Conservation (phyloP, 192 early-diverging fungal genomes). For the Thoreauomyces humboldtii region DNA sequence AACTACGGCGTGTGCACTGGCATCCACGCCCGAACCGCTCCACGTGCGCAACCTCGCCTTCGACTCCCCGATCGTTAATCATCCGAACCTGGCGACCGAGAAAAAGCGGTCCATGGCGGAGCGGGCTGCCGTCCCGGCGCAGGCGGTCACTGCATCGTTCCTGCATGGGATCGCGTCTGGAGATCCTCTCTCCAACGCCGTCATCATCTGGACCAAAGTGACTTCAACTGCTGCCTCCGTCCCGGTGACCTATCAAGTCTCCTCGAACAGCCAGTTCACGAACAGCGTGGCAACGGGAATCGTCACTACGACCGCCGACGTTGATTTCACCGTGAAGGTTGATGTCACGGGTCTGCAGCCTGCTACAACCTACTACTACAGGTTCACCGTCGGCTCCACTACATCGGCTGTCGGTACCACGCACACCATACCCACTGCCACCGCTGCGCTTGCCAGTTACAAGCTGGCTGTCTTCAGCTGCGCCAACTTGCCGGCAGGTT, state of each 20-base stretch:
- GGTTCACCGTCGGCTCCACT: conserved; percentile 12
- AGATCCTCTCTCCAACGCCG: conserved; percentile 27
- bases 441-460: conserved; percentile 16
- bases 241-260: conserved; percentile 22
- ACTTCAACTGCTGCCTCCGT: conserved; percentile 25
- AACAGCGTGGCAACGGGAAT: conserved; percentile 10
- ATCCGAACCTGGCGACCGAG: not conserved
- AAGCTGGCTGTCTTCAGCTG: conserved; percentile 40
- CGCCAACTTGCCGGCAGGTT: conserved; percentile 35
- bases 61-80: conserved; percentile 13
- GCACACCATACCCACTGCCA: conserved; percentile 36
- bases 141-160: conserved; percentile 15
- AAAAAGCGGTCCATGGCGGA: too few relatives aligned
- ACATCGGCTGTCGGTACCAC: conserved; percentile 33
- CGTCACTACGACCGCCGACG: conserved; percentile 26
- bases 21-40: not conserved
- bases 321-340: conserved; percentile 46
- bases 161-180: conserved; percentile 39
- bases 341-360: conserved; percentile 34
- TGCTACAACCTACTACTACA: conserved; percentile 35
- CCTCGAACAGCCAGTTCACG: conserved; percentile 10
- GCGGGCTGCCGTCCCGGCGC: not conserved
- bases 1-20: not conserved
- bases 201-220: conserved; percentile 45
- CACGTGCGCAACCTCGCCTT: conserved; percentile 10